Percentiles rank a stretch among this genome's conserved stretches.
Evolutionary conservation across 352 stramenopile genomes (phyloP).

Genomic region (Hyaloperonospora arabidopsidis): DNA sequence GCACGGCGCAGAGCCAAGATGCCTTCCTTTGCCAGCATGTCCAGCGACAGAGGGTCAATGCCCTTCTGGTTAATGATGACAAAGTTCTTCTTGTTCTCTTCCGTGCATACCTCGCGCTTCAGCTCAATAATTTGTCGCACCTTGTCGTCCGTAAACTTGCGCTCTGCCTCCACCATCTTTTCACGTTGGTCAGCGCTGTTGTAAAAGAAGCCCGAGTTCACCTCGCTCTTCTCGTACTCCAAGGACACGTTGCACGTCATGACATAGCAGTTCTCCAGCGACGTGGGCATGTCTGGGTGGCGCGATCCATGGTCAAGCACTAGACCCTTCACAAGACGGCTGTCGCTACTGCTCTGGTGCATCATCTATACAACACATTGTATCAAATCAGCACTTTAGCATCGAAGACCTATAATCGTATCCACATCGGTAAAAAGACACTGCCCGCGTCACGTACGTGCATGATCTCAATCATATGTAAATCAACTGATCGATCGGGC

Average conservation of each 20-base stretch:
- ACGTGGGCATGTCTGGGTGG: constrained; percentile 98
- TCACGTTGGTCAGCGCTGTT: constrained; percentile 97
- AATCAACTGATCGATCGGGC: constrained; percentile 85
- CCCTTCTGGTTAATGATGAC: constrained; percentile 99
- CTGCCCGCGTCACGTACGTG: constrained; percentile 49
- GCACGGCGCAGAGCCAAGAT: constrained; percentile 96
- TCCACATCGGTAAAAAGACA: not conserved
- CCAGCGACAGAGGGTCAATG: constrained; percentile 97
- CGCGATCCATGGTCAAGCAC: constrained; percentile 98
- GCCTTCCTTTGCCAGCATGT: constrained; percentile 99
- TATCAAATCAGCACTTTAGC: not conserved
- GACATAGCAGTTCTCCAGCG: constrained; percentile 95
- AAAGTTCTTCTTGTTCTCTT: constrained; percentile 95
- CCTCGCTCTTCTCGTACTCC: constrained; percentile 99
- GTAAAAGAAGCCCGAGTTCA: constrained; percentile 98
- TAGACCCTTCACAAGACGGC: constrained; percentile 89
- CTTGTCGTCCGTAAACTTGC: constrained; percentile 95
- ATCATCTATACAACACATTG: constrained; percentile 80
- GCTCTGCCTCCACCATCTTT: constrained; percentile 93
- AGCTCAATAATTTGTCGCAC: constrained; percentile 97
- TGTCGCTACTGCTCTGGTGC: constrained; percentile 92
- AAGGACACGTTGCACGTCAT: constrained; percentile 99
- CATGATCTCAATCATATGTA: constrained; percentile 99
- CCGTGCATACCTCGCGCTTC: constrained; percentile 94
- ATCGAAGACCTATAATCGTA: not conserved